Base-by-base conservation (phyloP, 768 basidiomycete species). In the Lyophyllum decastes region DNA sequence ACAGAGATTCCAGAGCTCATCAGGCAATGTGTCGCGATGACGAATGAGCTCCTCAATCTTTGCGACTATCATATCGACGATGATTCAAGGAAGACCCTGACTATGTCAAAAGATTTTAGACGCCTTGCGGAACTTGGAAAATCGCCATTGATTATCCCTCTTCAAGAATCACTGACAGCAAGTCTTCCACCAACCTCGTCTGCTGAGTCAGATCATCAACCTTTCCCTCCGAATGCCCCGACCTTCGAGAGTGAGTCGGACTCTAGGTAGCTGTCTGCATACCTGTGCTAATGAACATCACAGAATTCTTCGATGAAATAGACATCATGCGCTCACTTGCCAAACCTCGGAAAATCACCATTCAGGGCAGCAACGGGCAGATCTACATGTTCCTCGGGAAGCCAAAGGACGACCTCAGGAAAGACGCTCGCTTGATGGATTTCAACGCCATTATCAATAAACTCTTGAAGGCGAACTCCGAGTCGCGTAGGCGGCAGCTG, bases 371-470 rank as follows among this genome's bases (percentile, higher is more conserved):
- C 61, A 85, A 98, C 66, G 94, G 94, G 1, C 84, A 87, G 56
- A 76, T 75, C 11, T 98, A 98, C 75, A 88, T 86, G 73, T 98
- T 98, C 78, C 79, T 99, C 7, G 93, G 92, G 52, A 99, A 99
- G 71, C 96, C 96, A 8, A 94, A 94, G 71, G 97, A 99, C 69
- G 97, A 99, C 73, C 79, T 99, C 30, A 83, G 97, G 38, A 99
- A 99, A 76, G 97, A 99, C 66, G 95, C 95, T 0, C 84, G 97
- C 5, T 72, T 99, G 53, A 98, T 98, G 96, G 97, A 98, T 68
- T 93, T 98, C 74, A 95, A 98, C 66, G 85, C 91, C 2, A 95
- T 99, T 72, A 95, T 99, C 74, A 98, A 98, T 74, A 98, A 96
- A 69, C 74, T 98, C 7, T 79, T 99, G 52, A 96, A 95, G 69